Conservation (phyloP, 805 yeast genomes). For the Ogataea pilisensis region DNA sequence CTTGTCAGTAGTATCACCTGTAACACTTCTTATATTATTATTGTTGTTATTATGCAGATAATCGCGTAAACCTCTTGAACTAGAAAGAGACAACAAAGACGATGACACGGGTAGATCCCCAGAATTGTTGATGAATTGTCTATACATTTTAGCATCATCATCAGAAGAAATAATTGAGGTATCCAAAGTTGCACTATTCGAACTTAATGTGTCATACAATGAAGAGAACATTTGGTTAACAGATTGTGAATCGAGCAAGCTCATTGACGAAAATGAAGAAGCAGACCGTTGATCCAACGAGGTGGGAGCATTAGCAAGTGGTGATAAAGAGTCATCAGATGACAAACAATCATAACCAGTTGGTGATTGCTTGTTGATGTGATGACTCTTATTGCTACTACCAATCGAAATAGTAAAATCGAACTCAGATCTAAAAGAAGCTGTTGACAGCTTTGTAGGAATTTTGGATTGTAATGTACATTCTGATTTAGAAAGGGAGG, state of each 20-base stretch:
- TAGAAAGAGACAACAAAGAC: not conserved
- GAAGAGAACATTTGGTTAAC: conserved; percentile 26
- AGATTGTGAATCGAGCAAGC: conserved; percentile 13
- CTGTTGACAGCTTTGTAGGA: no score
- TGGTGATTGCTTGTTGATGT: not conserved
- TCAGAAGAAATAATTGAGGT: conserved; percentile 1
- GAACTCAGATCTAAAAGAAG: conserved; percentile 9
- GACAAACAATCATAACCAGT: not conserved
- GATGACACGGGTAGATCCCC: not conserved
- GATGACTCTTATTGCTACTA: no score
- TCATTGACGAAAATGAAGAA: not conserved
- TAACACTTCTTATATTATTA: not conserved
- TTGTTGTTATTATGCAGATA: not conserved
- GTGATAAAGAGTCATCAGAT: conserved; percentile 1
- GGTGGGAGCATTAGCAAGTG: not conserved
- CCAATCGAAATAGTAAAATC: conserved; percentile 10
- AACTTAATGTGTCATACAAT: conserved; percentile 13
- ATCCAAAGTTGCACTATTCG: conserved; percentile 22
- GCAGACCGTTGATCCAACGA: not conserved
- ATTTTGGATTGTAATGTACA: no score
- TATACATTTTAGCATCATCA: conserved; percentile 4
- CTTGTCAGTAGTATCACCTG: not conserved
- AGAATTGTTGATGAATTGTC: conserved; percentile 2
- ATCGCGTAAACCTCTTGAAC: not conserved
- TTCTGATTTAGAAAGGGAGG: no score